phyloP scores from a whole-genome alignment of 768 basidiomycete species.

The Dictyophora rubrovolvata region DNA sequence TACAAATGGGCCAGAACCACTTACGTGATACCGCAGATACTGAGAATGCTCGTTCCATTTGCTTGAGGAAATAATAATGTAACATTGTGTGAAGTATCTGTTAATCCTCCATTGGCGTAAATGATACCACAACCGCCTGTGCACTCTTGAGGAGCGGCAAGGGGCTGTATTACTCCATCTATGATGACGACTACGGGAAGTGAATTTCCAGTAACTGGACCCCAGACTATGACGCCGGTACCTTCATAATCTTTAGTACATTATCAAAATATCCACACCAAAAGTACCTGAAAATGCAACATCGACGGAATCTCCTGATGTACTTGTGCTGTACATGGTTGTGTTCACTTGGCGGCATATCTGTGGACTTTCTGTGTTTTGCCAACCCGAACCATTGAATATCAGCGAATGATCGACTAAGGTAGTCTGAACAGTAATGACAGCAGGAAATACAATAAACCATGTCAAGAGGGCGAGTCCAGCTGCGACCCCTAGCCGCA shows the following conservation, averaged over 20 bases:
- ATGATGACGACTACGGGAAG: background rate
- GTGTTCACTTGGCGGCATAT: background rate
- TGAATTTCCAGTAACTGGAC: background rate
- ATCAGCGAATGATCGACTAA: background rate
- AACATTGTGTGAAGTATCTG: background rate
- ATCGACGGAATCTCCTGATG: background rate
- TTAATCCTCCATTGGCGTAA: background rate
- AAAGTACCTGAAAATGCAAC: slow-evolving; percentile 1
- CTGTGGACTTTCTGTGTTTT: background rate
- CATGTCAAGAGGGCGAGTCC: slow-evolving; percentile 7
- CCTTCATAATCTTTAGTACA: background rate
- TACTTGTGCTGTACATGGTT: slow-evolving; percentile 1
- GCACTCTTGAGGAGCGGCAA: background rate
- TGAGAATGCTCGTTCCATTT: background rate
- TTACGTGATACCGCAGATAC: slow-evolving; percentile 3
- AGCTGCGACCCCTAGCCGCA: slow-evolving; percentile 8
- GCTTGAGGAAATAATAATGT: background rate
- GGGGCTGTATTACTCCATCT: background rate
- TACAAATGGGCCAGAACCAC: background rate
- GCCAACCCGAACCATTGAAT: background rate
- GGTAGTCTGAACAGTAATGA: background rate
- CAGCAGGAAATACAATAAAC: background rate
- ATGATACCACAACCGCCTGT: slow-evolving; percentile 2
- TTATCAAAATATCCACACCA: background rate
- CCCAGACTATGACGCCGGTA: background rate